Conservation (phyloP, 768 basidiomycete species). For the Candolleomyces aberdarensis region DNA sequence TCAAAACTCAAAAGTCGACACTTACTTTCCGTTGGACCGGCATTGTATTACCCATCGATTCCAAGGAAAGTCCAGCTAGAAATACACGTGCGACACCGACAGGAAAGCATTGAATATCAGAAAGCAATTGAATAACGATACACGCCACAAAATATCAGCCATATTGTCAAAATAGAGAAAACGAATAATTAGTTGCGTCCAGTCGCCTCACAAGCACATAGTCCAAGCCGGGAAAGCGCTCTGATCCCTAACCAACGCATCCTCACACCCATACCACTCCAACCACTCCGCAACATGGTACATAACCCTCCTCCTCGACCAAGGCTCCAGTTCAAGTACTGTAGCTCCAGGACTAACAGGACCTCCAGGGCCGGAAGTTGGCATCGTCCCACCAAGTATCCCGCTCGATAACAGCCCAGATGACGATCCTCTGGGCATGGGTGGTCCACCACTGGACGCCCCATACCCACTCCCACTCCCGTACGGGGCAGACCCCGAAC, state of each 20-base stretch:
- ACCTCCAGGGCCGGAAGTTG: background rate
- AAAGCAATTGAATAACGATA: too few relatives aligned
- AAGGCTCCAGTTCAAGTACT: slow-evolving; percentile 44
- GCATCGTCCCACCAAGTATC: background rate
- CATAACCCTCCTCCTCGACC: slow-evolving; percentile 49
- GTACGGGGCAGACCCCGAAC: background rate
- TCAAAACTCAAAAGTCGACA: too few relatives aligned
- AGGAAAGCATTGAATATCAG: too few relatives aligned
- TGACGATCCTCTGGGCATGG: background rate
- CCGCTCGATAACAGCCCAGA: background rate
- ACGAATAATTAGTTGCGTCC: background rate
- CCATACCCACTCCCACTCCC: background rate
- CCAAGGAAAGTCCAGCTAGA: too few relatives aligned
- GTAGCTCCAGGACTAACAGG: background rate
- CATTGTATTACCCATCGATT: too few relatives aligned
- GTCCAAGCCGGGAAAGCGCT: slow-evolving; percentile 16
- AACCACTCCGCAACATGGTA: slow-evolving; percentile 61
- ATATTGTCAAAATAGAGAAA: background rate
- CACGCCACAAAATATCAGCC: too few relatives aligned
- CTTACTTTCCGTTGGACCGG: too few relatives aligned
- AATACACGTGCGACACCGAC: too few relatives aligned
- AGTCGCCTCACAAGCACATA: slow-evolving; percentile 2
- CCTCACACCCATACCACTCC: slow-evolving; percentile 61
- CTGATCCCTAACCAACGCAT: slow-evolving; percentile 38
- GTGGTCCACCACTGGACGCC: background rate